These are phyloP conservation scores for Pogostemon cablin DNA, from an alignment of 257 asterid genomes.

Conservation along the genomic window DNA sequence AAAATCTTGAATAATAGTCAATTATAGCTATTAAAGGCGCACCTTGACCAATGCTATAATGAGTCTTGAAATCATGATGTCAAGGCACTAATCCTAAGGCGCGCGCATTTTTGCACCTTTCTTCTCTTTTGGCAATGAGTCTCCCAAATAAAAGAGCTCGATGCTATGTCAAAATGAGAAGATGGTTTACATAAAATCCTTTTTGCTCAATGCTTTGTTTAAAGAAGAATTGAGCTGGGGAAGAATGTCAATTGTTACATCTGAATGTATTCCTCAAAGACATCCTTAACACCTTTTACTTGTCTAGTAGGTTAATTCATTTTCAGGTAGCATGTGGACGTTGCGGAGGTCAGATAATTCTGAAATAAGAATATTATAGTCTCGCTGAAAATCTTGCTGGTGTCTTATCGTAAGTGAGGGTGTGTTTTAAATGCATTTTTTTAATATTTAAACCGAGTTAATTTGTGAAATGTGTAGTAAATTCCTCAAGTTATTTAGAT, in stretches of 20 bases:
- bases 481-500: background rate
- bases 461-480: background rate
- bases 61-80: too few relatives aligned
- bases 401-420: slow-evolving; percentile 80
- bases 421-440: too few relatives aligned
- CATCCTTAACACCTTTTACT: slow-evolving; percentile 21
- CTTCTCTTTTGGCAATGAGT: too few relatives aligned
- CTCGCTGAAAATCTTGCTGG: slow-evolving; percentile 95
- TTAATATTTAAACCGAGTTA: background rate
- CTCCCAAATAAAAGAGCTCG: too few relatives aligned
- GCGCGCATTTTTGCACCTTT: too few relatives aligned
- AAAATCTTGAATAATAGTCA: too few relatives aligned
- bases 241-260: slow-evolving; percentile 18
- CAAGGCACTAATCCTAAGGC: too few relatives aligned
- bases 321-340: slow-evolving; percentile 71
- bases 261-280: slow-evolving; percentile 10
- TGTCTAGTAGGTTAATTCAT: slow-evolving; percentile 28
- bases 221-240: slow-evolving; percentile 5
- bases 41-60: too few relatives aligned
- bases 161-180: too few relatives aligned
- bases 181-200: background rate
- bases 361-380: slow-evolving; percentile 91
- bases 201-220: slow-evolving; percentile 18
- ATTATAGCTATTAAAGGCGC: too few relatives aligned
- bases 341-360: slow-evolving; percentile 80